phyloP scores from a whole-genome alignment of 139 green algal genomes.

The Picochlorum sp. region DNA sequence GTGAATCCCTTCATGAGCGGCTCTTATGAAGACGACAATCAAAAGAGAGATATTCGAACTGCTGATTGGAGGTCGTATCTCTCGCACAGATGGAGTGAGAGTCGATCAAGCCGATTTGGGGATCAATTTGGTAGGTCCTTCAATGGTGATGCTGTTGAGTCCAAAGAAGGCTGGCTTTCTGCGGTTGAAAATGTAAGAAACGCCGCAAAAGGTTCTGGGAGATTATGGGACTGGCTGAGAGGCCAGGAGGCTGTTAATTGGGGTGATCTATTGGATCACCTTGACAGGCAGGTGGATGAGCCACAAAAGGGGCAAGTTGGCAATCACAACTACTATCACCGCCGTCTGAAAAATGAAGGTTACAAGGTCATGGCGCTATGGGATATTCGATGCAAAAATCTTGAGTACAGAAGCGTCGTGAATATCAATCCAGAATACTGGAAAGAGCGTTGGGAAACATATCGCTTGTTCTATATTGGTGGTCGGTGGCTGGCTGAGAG shows the following conservation, averaged over 20 bases:
- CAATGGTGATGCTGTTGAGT: not conserved
- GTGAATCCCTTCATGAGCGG: too few relatives aligned
- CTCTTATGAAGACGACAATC: too few relatives aligned
- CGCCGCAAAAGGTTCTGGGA: not conserved
- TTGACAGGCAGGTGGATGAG: not conserved
- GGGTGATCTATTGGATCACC: not conserved
- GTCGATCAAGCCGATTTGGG: too few relatives aligned
- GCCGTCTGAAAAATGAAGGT: not conserved
- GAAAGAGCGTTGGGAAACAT: slow-evolving; percentile 9
- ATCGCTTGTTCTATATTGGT: slow-evolving; percentile 1
- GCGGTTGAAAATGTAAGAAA: not conserved
- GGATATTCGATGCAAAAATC: slow-evolving; percentile 4
- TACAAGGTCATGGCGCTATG: not conserved
- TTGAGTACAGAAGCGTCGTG: not conserved
- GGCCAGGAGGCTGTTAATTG: not conserved
- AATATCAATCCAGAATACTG: slow-evolving; percentile 1
- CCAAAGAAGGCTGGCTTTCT: not conserved
- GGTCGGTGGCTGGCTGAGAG: slow-evolving; percentile 10
- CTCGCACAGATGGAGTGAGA: too few relatives aligned
- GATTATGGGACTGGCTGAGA: not conserved
- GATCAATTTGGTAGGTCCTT: not conserved
- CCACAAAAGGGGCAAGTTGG: not conserved
- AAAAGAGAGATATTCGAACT: too few relatives aligned
- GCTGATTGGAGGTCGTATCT: too few relatives aligned
- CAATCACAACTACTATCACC: not conserved